Evolutionary conservation across 2,329 filamentous ascomycete genomes (phyloP).

Genomic region (Talaromyces rugulosus): DNA sequence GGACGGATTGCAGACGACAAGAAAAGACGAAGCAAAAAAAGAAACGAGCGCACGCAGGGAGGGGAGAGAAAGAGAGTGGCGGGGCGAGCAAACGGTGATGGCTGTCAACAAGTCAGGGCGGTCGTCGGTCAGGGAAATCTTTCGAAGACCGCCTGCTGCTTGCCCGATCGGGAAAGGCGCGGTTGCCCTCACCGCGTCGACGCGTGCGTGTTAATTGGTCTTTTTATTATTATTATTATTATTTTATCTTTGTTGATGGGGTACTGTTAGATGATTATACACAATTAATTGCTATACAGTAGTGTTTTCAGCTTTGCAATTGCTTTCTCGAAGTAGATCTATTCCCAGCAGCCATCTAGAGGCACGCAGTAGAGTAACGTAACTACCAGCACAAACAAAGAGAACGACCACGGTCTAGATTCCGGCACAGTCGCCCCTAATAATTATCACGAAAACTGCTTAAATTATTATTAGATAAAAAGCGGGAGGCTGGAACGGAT

Average conservation of each 20-base stretch:
- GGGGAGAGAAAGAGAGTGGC: neutral
- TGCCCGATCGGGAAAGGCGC: neutral
- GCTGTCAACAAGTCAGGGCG: neutral
- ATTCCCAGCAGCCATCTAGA: neutral
- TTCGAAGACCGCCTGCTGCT: neutral
- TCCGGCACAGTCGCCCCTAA: neutral
- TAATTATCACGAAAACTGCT: no score
- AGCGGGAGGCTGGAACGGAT: neutral
- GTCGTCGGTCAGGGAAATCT: neutral
- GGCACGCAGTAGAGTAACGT: neutral
- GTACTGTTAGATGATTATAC: no score
- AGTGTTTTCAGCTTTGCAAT: no score
- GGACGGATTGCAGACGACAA: neutral
- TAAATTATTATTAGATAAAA: no score
- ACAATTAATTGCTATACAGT: no score
- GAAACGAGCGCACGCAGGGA: neutral
- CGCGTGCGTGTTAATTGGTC: neutral
- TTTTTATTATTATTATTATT: neutral
- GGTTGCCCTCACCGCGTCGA: neutral
- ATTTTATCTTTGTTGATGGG: no score
- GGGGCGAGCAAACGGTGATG: neutral
- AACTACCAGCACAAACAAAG: no score
- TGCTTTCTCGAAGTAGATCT: no score
- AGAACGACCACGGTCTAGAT: neutral
- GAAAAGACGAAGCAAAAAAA: neutral